A percentile compares a stretch with the other conserved stretches of the same genome.
Conservation (phyloP, 306 rosid species). For the Corylus heterophylla region DNA sequence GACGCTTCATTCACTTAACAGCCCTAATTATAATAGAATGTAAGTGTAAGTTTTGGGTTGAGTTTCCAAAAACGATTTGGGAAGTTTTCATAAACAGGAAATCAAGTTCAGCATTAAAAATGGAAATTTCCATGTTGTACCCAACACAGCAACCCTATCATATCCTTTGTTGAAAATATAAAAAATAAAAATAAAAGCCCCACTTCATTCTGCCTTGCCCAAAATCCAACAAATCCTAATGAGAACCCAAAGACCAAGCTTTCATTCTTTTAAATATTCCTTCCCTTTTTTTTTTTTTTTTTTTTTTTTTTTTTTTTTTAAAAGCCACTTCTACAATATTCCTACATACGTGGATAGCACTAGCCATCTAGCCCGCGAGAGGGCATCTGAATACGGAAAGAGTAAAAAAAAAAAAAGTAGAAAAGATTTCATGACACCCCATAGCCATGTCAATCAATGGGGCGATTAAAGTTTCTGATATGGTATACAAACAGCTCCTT, state of each 20-base stretch:
- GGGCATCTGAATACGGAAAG: too few species aligned
- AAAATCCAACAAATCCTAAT: not conserved
- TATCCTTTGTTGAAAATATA: not conserved
- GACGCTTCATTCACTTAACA: too few species aligned
- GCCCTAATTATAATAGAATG: too few species aligned
- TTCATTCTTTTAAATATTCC: too few species aligned
- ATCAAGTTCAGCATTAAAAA: too few species aligned
- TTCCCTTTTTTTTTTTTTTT: too few species aligned
- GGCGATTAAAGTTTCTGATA: not conserved
- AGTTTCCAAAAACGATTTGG: too few species aligned
- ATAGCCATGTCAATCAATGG: not conserved
- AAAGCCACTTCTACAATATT: not conserved
- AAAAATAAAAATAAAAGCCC: too few species aligned
- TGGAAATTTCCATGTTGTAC: not conserved
- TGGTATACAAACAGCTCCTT: not conserved
- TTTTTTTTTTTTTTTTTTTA: too few species aligned
- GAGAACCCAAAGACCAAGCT: not conserved
- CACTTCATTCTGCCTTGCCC: not conserved
- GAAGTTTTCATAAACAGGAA: too few species aligned
- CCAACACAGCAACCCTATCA: not conserved
- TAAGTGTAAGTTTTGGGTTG: too few species aligned
- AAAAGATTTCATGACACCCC: constrained; percentile 4
- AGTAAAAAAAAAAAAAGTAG: not conserved
- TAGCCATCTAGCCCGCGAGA: not conserved
- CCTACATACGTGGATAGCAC: not conserved